Evolutionary conservation across 805 yeast genomes (phyloP).

Genomic region (Starmerella etchellsii): DNA sequence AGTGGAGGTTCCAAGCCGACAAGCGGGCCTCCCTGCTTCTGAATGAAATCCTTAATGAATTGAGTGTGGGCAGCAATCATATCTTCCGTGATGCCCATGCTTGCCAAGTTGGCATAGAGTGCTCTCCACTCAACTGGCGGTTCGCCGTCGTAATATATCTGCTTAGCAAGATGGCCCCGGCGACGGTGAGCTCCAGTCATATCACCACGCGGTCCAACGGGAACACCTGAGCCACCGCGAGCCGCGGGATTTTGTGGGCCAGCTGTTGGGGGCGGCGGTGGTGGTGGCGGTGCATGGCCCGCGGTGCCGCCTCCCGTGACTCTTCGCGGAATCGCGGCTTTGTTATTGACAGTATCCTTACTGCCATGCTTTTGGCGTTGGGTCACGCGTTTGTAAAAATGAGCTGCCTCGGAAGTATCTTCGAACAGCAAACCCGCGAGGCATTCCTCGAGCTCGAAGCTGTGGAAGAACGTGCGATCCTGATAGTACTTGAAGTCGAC

Average conservation of each 20-base stretch:
- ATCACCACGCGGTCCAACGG: slow-evolving; percentile 55
- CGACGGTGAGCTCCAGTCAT: slow-evolving; percentile 26
- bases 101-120: slow-evolving; percentile 56
- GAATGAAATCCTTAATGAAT: slow-evolving; percentile 66
- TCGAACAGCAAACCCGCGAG: slow-evolving; percentile 77
- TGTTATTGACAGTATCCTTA: slow-evolving; percentile 72
- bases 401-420: slow-evolving; percentile 76
- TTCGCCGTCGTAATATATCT: slow-evolving; percentile 55
- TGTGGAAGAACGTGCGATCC: slow-evolving; percentile 87
- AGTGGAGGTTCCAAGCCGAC: slow-evolving; percentile 77
- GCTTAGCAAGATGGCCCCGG: slow-evolving; percentile 23
- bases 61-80: slow-evolving; percentile 80
- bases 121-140: slow-evolving; percentile 82
- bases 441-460: slow-evolving; percentile 88
- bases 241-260: slow-evolving; percentile 43
- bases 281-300: slow-evolving; percentile 11
- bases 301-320: background rate
- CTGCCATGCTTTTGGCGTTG: slow-evolving; percentile 72
- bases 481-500: slow-evolving; percentile 81
- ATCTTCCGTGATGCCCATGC: slow-evolving; percentile 72
- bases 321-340: slow-evolving; percentile 63
- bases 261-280: slow-evolving; percentile 23
- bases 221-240: background rate
- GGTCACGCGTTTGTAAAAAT: slow-evolving; percentile 65
- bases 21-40: slow-evolving; percentile 63